A percentile compares a stretch with the other conserved stretches of the same genome.
Conservation (phyloP, 176 grass and related monocot species). For the Melocanna baccifera region DNA sequence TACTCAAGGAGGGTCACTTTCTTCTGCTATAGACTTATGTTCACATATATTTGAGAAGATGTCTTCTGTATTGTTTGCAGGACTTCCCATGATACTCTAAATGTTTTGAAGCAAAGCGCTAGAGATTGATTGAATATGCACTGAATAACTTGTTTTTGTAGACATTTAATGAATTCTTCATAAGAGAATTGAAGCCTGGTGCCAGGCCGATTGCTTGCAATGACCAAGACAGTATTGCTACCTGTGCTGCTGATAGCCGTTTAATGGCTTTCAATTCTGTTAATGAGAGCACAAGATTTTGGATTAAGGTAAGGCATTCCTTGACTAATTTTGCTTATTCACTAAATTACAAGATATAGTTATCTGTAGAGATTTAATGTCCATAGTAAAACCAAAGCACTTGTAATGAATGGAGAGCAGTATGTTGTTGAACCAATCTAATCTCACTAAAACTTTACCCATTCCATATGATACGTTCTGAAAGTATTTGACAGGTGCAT, state of each 20-base stretch:
- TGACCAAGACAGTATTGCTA: conserved; percentile 60
- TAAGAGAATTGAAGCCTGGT: conserved; percentile 73
- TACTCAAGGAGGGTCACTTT: neutral
- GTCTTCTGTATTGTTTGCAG: neutral
- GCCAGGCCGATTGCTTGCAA: conserved; percentile 55
- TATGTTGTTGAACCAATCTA: neutral
- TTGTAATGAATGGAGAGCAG: neutral
- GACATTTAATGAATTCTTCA: conserved; percentile 98
- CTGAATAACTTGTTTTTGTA: conserved; percentile 37
- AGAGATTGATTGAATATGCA: neutral
- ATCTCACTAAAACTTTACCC: neutral
- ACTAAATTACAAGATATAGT: neutral
- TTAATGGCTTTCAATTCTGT: conserved; percentile 78
- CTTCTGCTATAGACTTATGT: neutral
- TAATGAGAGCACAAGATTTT: conserved; percentile 82
- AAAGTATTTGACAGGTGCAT: neutral
- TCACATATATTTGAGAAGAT: neutral
- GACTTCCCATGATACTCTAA: neutral
- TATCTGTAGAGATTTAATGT: neutral
- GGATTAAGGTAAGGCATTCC: conserved; percentile 75
- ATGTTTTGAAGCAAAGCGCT: neutral
- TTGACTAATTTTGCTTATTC: neutral
- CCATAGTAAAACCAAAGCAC: neutral
- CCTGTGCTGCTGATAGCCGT: conserved; percentile 93
- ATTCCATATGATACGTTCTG: neutral